These are phyloP conservation scores for Lichina pygmaea DNA, from an alignment of 495 filamentous ascomycete genomes.

Conservation along the genomic window DNA sequence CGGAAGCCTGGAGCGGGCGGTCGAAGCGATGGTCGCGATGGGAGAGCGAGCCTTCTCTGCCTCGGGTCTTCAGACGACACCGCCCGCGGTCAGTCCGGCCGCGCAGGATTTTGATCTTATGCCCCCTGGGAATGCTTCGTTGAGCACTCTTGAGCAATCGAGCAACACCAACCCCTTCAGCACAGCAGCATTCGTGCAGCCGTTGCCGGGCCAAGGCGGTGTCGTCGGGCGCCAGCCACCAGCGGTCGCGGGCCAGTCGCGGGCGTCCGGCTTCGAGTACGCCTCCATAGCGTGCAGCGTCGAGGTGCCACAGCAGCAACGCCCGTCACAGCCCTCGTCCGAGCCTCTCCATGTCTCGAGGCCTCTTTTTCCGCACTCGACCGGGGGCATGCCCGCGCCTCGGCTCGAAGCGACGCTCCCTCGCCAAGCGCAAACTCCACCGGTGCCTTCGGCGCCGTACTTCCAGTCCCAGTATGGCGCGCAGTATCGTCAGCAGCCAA, in stretches of 20 bases:
- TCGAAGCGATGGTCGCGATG: slow-evolving; percentile 57
- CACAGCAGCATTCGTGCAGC: neutral
- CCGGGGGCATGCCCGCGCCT: slow-evolving; percentile 40
- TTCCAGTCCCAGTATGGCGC: slow-evolving; percentile 9
- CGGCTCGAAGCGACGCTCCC: slow-evolving; percentile 19
- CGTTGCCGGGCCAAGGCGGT: neutral
- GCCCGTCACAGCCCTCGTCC: slow-evolving; percentile 35
- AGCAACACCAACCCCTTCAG: neutral
- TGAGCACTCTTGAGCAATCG: neutral
- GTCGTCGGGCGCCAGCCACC: neutral
- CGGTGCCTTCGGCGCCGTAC: slow-evolving; percentile 24
- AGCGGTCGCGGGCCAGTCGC: slow-evolving; percentile 5
- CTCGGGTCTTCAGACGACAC: slow-evolving; percentile 13
- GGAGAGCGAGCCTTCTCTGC: slow-evolving; percentile 29
- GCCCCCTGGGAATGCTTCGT: neutral
- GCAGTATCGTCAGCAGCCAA: slow-evolving; percentile 13
- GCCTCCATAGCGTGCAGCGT: neutral
- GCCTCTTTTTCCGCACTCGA: slow-evolving; percentile 59
- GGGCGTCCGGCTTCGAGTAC: slow-evolving; percentile 2
- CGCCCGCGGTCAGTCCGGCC: slow-evolving; percentile 5
- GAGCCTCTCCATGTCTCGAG: slow-evolving; percentile 46
- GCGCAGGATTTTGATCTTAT: neutral
- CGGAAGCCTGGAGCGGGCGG: slow-evolving; percentile 59
- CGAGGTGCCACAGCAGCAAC: slow-evolving; percentile 10
- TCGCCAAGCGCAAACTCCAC: slow-evolving; percentile 31